Percentiles rank a stretch among this genome's conserved stretches.
These are phyloP conservation scores for Blastobotrys mokoenaii DNA, from an alignment of 805 yeast genomes.

Conservation along the genomic window DNA sequence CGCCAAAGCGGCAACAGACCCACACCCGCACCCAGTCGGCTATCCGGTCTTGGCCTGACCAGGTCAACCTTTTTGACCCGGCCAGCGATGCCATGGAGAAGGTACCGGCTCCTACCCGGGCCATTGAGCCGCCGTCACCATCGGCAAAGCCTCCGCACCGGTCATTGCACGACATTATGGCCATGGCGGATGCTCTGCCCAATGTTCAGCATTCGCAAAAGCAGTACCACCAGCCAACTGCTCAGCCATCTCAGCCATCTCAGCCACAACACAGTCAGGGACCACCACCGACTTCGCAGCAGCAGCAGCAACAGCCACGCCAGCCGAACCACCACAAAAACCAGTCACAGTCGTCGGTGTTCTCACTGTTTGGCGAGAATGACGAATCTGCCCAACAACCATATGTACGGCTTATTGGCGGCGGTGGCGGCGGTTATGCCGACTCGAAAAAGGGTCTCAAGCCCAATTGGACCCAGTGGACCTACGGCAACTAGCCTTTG, in stretches of 20 bases:
- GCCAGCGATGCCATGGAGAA: slow-evolving; percentile 13
- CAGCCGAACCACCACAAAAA: background rate
- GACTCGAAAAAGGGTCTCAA: slow-evolving; percentile 5
- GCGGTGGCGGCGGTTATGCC: slow-evolving; percentile 14
- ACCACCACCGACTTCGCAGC: background rate
- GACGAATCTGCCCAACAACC: background rate
- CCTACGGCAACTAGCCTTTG: too few relatives aligned
- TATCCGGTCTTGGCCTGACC: slow-evolving; percentile 7
- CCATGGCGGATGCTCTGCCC: background rate
- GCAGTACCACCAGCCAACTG: background rate
- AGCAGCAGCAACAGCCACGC: background rate
- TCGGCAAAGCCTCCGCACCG: slow-evolving; percentile 16
- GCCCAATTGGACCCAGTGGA: too few relatives aligned
- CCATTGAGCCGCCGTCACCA: slow-evolving; percentile 14
- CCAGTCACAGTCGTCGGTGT: slow-evolving; percentile 4
- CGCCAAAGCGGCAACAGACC: background rate
- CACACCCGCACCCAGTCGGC: slow-evolving; percentile 1
- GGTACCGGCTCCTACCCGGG: slow-evolving; percentile 14
- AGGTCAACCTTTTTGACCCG: slow-evolving; percentile 9
- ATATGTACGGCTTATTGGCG: slow-evolving; percentile 2
- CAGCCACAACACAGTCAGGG: too few relatives aligned
- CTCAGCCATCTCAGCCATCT: too few relatives aligned
- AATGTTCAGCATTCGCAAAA: too few relatives aligned
- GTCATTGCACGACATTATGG: slow-evolving; percentile 14
- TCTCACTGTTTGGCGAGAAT: slow-evolving; percentile 9